phyloP scores from a whole-genome alignment of 2,329 filamentous ascomycete species.

The Paradendryphiella salina region DNA sequence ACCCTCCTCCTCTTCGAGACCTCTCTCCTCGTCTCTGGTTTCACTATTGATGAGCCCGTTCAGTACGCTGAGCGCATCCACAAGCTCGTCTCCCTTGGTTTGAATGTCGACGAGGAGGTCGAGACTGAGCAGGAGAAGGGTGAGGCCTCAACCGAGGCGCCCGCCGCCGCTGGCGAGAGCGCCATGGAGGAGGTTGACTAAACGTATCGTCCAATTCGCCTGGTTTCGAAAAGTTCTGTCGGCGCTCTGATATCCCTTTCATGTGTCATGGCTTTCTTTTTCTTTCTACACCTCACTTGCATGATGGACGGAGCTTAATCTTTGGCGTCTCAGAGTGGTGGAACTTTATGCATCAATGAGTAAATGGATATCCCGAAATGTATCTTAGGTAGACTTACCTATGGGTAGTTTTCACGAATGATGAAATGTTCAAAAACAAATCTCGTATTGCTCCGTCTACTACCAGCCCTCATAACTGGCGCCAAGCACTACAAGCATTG shows the following conservation, averaged over 20 bases:
- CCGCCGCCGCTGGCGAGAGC: slow-evolving; percentile 76
- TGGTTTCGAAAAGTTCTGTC: slow-evolving; percentile 44
- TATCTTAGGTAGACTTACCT: slow-evolving; percentile 41
- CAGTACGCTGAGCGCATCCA: slow-evolving; percentile 98
- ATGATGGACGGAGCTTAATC: slow-evolving; percentile 36
- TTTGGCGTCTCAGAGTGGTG: slow-evolving; percentile 44
- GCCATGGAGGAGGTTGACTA: slow-evolving; percentile 99
- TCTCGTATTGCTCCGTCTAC: background rate
- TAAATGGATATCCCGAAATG: slow-evolving; percentile 43
- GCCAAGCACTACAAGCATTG: background rate
- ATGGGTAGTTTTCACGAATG: slow-evolving; percentile 37
- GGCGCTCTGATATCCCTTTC: slow-evolving; percentile 47
- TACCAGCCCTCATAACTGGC: background rate
- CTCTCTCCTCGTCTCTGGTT: slow-evolving; percentile 95
- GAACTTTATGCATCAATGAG: slow-evolving; percentile 38
- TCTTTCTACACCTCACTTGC: slow-evolving; percentile 39
- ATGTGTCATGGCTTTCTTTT: slow-evolving; percentile 46
- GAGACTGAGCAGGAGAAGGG: slow-evolving; percentile 67
- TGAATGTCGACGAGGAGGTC: slow-evolving; percentile 95
- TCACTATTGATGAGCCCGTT: slow-evolving; percentile 98
- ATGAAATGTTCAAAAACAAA: slow-evolving; percentile 35
- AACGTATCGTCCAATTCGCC: slow-evolving; percentile 30
- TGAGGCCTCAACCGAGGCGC: slow-evolving; percentile 57
- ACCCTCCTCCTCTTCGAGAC: slow-evolving; percentile 99
- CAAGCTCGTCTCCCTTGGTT: slow-evolving; percentile 96